Evolutionary conservation across 2,329 filamentous ascomycete species (phyloP).

Genomic region (Stemphylium vesicarium): DNA sequence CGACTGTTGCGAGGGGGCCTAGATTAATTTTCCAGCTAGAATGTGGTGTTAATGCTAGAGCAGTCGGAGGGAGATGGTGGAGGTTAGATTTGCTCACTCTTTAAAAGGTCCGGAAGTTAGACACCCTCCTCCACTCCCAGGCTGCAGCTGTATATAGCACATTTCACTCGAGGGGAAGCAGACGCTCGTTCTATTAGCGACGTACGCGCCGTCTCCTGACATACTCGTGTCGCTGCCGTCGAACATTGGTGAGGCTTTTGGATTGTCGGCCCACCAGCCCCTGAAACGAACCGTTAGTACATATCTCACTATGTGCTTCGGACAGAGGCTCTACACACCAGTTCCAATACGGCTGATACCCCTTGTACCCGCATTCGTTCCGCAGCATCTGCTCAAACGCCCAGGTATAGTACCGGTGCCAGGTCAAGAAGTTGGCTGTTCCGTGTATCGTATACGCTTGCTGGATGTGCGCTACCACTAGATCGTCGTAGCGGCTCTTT

Average conservation of each 20-base stretch:
- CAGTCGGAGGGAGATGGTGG: too few species aligned
- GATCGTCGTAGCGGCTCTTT: slow-evolving; percentile 41
- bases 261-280: slow-evolving; percentile 49
- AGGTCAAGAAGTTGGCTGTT: slow-evolving; percentile 40
- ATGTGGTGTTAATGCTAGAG: too few species aligned
- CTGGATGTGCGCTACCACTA: slow-evolving; percentile 42
- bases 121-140: slow-evolving; percentile 62
- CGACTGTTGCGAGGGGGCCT: slow-evolving; percentile 54
- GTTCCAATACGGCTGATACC: slow-evolving; percentile 57
- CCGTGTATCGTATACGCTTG: slow-evolving; percentile 39
- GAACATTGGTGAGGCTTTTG: slow-evolving; percentile 58
- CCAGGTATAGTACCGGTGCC: slow-evolving; percentile 53
- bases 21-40: slow-evolving; percentile 48
- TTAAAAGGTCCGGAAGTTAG: slow-evolving; percentile 60
- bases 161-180: slow-evolving; percentile 27
- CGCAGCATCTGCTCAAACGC: slow-evolving; percentile 50
- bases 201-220: slow-evolving; percentile 54
- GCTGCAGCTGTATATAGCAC: slow-evolving; percentile 13
- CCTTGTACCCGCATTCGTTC: slow-evolving; percentile 51
- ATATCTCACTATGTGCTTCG: too few species aligned
- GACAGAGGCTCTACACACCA: slow-evolving; percentile 49
- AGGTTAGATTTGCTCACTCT: slow-evolving; percentile 35
- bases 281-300: too few species aligned
- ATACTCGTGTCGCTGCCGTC: slow-evolving; percentile 59
- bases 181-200: slow-evolving; percentile 29